Percentiles rank a stretch among this genome's conserved stretches.
These are phyloP conservation scores for Aspergillus sp. DNA, from an alignment of 2,329 filamentous ascomycete species.

Conservation along the genomic window DNA sequence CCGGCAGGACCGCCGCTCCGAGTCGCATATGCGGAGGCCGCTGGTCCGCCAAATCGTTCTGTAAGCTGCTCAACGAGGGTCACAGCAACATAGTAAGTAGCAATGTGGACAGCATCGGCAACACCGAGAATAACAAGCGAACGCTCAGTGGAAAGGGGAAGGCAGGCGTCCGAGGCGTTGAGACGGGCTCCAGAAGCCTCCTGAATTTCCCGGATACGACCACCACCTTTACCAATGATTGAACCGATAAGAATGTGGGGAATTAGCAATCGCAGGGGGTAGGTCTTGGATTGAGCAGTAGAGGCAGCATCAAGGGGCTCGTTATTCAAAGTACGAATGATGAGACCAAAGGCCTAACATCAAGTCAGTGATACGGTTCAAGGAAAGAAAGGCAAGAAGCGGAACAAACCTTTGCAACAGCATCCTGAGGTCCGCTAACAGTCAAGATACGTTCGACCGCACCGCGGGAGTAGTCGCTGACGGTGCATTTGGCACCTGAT, in stretches of 20 bases:
- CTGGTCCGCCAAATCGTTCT: constrained; percentile 91
- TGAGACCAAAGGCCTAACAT: constrained; percentile 84
- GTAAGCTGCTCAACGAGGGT: constrained; percentile 97
- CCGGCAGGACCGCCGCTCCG: constrained; percentile 90
- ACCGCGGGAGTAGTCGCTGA: constrained; percentile 96
- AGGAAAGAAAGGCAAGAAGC: constrained; percentile 8
- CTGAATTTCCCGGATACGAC: constrained; percentile 96
- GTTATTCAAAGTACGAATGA: constrained; percentile 97
- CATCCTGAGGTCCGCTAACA: constrained; percentile 93
- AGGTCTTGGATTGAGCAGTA: constrained; percentile 92
- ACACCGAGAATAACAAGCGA: constrained; percentile 98
- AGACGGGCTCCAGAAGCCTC: constrained; percentile 94
- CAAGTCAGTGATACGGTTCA: constrained; percentile 16
- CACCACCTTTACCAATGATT: constrained; percentile 96
- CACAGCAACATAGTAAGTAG: constrained; percentile 96
- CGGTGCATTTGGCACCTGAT: constrained; percentile 96
- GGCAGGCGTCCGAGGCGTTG: constrained; percentile 92
- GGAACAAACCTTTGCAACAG: constrained; percentile 80
- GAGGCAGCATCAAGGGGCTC: constrained; percentile 87
- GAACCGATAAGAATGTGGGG: constrained; percentile 97
- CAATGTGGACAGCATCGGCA: constrained; percentile 96
- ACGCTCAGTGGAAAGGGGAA: constrained; percentile 92
- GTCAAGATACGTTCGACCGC: constrained; percentile 97
- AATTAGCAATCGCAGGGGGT: constrained; percentile 90
- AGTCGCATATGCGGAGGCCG: constrained; percentile 95